Evolutionary conservation across 2,329 filamentous ascomycete genomes (phyloP).

Genomic region (Botryotinia narcissicola): DNA sequence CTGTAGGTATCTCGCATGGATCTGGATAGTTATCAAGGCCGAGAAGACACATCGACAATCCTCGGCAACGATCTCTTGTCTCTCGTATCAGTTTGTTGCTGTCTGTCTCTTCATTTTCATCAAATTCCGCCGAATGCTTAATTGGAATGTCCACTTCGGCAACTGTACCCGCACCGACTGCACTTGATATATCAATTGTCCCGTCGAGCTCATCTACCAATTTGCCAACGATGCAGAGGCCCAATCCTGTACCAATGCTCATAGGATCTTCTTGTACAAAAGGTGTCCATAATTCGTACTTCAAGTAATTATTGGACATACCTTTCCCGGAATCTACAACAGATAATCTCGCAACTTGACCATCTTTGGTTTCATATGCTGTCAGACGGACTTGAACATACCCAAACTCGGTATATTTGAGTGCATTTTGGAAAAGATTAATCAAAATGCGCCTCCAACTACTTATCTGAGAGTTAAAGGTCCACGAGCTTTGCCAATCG

Average conservation of each 20-base stretch:
- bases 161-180: slow-evolving; percentile 52
- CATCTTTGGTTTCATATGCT: slow-evolving; percentile 8
- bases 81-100: slow-evolving; percentile 19
- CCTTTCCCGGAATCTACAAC: slow-evolving; percentile 62
- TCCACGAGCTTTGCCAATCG: slow-evolving; percentile 46
- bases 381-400: slow-evolving; percentile 46
- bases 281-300: slow-evolving; percentile 56
- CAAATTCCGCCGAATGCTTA: background rate
- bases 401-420: slow-evolving; percentile 58
- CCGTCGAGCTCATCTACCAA: slow-evolving; percentile 60
- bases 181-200: slow-evolving; percentile 55
- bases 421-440: slow-evolving; percentile 60
- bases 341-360: slow-evolving; percentile 38
- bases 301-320: slow-evolving; percentile 59
- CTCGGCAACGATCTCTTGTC: slow-evolving; percentile 21
- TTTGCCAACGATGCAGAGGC: slow-evolving; percentile 58
- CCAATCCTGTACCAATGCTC: slow-evolving; percentile 58
- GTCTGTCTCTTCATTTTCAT: background rate
- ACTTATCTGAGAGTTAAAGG: slow-evolving; percentile 52
- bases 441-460: slow-evolving; percentile 52
- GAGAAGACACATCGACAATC: slow-evolving; percentile 26
- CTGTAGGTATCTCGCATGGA: slow-evolving; percentile 21
- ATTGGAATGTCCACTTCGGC: slow-evolving; percentile 48
- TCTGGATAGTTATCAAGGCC: slow-evolving; percentile 27
- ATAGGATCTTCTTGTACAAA: slow-evolving; percentile 62